Evolutionary conservation across 2,329 filamentous ascomycete genomes (phyloP).

Genomic region (Xylaria multiplex): DNA sequence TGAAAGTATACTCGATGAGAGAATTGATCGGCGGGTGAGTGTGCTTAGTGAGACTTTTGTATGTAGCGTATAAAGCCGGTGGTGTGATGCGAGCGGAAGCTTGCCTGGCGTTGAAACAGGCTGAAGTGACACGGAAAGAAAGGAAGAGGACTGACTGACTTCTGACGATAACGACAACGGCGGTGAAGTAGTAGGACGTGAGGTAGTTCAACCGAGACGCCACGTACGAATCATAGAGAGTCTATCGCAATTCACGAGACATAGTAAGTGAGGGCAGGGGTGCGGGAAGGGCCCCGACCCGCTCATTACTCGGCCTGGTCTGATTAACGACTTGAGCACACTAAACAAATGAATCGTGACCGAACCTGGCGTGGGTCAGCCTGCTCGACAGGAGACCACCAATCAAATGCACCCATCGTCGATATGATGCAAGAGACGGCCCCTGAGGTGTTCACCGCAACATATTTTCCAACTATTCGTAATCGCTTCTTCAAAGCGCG

Average conservation of each 20-base stretch:
- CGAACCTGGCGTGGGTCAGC: slow-evolving; percentile 24
- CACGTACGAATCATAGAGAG: not conserved
- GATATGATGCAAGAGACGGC: slow-evolving; percentile 23
- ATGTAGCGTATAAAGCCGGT: not conserved
- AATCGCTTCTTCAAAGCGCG: not conserved
- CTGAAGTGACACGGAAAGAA: not conserved
- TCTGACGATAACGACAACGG: no score
- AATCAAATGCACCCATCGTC: slow-evolving; percentile 1
- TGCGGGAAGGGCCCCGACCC: slow-evolving; percentile 32
- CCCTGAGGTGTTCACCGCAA: not conserved
- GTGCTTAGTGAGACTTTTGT: not conserved
- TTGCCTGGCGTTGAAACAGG: not conserved
- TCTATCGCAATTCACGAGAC: not conserved
- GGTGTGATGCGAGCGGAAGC: not conserved
- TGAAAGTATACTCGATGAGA: not conserved
- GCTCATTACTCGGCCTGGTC: not conserved
- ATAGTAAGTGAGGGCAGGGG: not conserved
- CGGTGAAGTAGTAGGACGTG: not conserved
- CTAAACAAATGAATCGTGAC: slow-evolving; percentile 29
- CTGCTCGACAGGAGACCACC: not conserved
- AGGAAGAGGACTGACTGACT: no score
- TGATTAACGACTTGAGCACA: not conserved
- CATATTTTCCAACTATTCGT: not conserved
- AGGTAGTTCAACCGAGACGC: slow-evolving; percentile 2
- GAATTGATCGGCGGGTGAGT: slow-evolving; percentile 2